A percentile compares a stretch with the other conserved stretches of the same genome.
phyloP scores from a whole-genome alignment of 371 early-diverging fungal genomes.

The Coemansia sp. region DNA sequence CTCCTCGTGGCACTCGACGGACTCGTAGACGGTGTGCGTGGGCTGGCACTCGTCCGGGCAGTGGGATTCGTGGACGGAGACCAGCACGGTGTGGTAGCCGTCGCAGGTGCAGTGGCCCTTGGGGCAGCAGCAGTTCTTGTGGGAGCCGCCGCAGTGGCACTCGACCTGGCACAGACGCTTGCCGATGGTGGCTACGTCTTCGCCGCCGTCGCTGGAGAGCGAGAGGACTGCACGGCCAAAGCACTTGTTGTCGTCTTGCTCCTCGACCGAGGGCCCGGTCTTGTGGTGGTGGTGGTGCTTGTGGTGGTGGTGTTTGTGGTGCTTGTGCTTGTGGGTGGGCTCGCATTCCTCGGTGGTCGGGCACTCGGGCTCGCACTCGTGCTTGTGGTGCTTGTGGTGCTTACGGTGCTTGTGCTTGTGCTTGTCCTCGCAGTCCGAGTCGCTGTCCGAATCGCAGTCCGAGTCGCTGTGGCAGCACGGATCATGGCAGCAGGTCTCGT shows the following conservation, averaged over 20 bases:
- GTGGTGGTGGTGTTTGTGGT: constrained; percentile 5
- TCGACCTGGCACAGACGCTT: constrained; percentile 29
- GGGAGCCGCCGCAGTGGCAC: constrained; percentile 14
- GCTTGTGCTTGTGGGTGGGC: constrained; percentile 17
- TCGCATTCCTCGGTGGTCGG: neutral
- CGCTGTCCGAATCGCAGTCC: constrained; percentile 11
- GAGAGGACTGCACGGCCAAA: constrained; percentile 41
- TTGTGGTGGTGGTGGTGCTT: constrained; percentile 4
- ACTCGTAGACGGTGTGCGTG: constrained; percentile 4
- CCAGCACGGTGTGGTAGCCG: constrained; percentile 33
- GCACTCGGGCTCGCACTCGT: constrained; percentile 3
- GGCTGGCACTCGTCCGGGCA: neutral
- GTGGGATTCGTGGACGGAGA: constrained; percentile 13
- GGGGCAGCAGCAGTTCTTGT: constrained; percentile 9
- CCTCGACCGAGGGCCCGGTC: constrained; percentile 6
- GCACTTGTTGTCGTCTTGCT: constrained; percentile 25
- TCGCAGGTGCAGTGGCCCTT: constrained; percentile 29
- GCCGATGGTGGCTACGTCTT: constrained; percentile 31
- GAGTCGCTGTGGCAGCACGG: constrained; percentile 5
- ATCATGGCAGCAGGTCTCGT: neutral
- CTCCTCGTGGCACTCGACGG: neutral
- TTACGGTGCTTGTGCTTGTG: constrained; percentile 21
- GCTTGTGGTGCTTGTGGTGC: constrained; percentile 13
- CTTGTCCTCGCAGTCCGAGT: constrained; percentile 13
- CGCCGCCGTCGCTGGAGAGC: constrained; percentile 23